Evolutionary conservation across 345 rosid genomes (phyloP), one percentile per base, ranked within the genome.

Genomic region (Linum lewisii): DNA sequence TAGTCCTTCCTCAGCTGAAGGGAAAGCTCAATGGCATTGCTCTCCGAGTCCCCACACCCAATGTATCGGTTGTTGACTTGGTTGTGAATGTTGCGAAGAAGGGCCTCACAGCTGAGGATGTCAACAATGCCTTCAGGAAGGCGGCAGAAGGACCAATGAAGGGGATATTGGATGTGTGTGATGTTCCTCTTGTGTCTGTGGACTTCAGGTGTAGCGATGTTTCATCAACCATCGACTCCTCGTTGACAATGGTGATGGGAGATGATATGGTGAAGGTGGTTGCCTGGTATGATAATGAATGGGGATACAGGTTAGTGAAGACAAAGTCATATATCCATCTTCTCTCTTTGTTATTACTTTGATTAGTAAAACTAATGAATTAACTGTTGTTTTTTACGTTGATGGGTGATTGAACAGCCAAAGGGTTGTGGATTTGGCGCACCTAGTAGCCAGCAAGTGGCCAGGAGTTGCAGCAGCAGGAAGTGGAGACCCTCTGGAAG

Each of bases 1-100:
- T 93, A 9, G 97, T 89, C 63, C 73, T 93, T 13, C 99, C 99
- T 1, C 95, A 93, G 74, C 94, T 93, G 20, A 93, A 89, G 76
- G 99, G 99, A 16, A 93, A 88, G 79, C 99, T 93, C 70, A 93
- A 93, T 25, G 97, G 99, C 18, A 93, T 93, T 45, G 99, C 97
- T 7, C 87, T 93, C 13, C 89, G 95, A 60, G 99, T 93, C 59
- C 99, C 99, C n/a, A 93, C 99, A 11, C 99, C 99, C 0, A 93
- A 93, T 10, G 97, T 93, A 1, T 93, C 99, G 1, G 95, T 89
- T 8, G 95, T 93, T 2, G 99, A 93, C 75, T 91, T 93, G 6
- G 99, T 86, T 24, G 74, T 93, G 53, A 93, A 89, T 50, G 88
- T 87, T 19, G 89, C 51, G 71, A 93, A 89, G 82, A 86, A 88